phyloP scores from a whole-genome alignment of 345 rosid species.

The Schrenkiella parvula region DNA sequence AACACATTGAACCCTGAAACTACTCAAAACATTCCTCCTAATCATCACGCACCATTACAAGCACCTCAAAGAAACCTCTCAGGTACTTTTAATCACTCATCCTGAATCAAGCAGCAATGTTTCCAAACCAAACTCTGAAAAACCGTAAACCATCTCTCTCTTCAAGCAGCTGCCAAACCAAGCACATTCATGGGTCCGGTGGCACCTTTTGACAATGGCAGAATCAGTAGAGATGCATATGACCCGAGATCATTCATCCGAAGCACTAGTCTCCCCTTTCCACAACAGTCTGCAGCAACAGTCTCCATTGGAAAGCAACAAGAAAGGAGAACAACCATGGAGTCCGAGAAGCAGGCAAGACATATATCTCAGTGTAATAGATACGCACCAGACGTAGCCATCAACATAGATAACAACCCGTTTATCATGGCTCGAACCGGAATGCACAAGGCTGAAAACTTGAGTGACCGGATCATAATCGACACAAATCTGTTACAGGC shows the following conservation, averaged over 20 bases:
- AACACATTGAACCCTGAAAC: constrained; percentile 43
- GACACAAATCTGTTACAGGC: constrained; percentile 63
- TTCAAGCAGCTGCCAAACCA: constrained; percentile 51
- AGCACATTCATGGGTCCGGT: constrained; percentile 63
- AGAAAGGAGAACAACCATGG: constrained; percentile 42
- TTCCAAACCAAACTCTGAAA: neutral
- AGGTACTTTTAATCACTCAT: constrained; percentile 40
- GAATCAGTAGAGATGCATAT: constrained; percentile 47
- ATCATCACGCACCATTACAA: constrained; percentile 43
- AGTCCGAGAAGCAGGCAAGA: constrained; percentile 54
- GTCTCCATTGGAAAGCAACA: constrained; percentile 54
- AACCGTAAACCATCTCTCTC: constrained; percentile 9
- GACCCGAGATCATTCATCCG: constrained; percentile 65
- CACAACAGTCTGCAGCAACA: constrained; percentile 46
- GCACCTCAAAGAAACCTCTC: constrained; percentile 56
- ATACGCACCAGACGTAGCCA: constrained; percentile 63
- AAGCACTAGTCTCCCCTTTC: constrained; percentile 38
- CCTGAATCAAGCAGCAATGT: constrained; percentile 1
- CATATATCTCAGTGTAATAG: constrained; percentile 56
- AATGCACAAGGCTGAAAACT: constrained; percentile 49
- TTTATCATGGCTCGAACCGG: constrained; percentile 67
- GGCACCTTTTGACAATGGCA: constrained; percentile 53
- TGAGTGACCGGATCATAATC: constrained; percentile 48
- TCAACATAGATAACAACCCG: constrained; percentile 74
- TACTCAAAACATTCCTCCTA: constrained; percentile 41